phyloP scores from a whole-genome alignment of 2,329 filamentous ascomycete genomes.

The Metarhizium humberi region DNA sequence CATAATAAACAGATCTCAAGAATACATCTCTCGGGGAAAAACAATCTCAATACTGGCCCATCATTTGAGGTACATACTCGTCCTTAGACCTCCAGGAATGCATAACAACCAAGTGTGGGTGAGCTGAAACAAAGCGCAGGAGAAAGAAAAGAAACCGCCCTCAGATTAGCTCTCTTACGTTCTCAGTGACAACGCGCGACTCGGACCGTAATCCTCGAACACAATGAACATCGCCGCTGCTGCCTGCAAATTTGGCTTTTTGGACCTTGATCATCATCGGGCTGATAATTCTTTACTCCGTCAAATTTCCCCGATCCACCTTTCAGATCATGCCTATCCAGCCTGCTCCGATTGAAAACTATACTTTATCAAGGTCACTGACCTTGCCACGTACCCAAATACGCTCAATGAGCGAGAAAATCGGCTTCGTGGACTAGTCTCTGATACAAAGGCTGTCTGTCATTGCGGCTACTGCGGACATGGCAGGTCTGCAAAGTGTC shows the following conservation, averaged over 20 bases:
- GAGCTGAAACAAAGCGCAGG: slow-evolving; percentile 4
- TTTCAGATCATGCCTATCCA: slow-evolving; percentile 11
- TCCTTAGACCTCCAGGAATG: no score
- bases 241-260: slow-evolving; percentile 52
- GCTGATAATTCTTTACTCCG: slow-evolving; percentile 9
- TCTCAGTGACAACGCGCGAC: slow-evolving; percentile 40
- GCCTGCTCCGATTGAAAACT: slow-evolving; percentile 48
- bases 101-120: not conserved
- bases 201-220: slow-evolving; percentile 6
- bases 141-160: slow-evolving; percentile 20
- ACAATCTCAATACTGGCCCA: no score
- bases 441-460: slow-evolving; percentile 18
- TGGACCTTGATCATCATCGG: slow-evolving; percentile 45
- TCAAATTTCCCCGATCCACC: not conserved
- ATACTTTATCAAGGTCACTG: slow-evolving; percentile 26
- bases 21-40: no score
- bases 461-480: slow-evolving; percentile 23
- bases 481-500: not conserved
- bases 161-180: slow-evolving; percentile 50
- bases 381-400: not conserved
- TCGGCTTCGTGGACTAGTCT: not conserved
- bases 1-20: no score
- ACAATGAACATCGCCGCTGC: slow-evolving; percentile 19
- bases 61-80: no score
- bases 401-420: not conserved